Conservation (phyloP, 768 basidiomycete genomes). For the Suillus discolor region DNA sequence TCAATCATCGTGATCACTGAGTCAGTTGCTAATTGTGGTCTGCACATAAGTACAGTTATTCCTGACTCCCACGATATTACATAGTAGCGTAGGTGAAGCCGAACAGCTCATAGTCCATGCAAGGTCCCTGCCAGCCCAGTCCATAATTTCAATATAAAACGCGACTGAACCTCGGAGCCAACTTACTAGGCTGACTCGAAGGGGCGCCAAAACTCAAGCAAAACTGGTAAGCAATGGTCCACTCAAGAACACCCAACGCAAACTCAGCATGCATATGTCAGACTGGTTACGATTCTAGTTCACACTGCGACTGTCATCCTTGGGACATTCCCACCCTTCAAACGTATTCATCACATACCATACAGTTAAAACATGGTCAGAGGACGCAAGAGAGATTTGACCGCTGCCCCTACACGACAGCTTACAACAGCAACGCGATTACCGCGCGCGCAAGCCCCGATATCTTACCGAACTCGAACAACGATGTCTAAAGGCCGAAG, state of each 20-base stretch:
- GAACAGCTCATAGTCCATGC: too few relatives aligned
- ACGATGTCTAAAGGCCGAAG: slow-evolving; percentile 53
- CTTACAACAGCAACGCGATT: slow-evolving; percentile 66
- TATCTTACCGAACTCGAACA: slow-evolving; percentile 60
- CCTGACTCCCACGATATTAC: too few relatives aligned
- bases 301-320: too few relatives aligned
- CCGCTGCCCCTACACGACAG: slow-evolving; percentile 59
- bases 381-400: slow-evolving; percentile 66
- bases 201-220: too few relatives aligned
- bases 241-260: background rate
- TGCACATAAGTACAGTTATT: too few relatives aligned
- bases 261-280: background rate
- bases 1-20: slow-evolving; percentile 20
- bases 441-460: slow-evolving; percentile 60
- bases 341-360: background rate
- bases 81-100: too few relatives aligned
- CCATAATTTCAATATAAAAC: too few relatives aligned
- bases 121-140: too few relatives aligned
- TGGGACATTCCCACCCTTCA: too few relatives aligned
- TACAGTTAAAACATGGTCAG: slow-evolving; percentile 51
- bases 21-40: background rate
- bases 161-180: too few relatives aligned
- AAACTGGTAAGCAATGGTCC: background rate
- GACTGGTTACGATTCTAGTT: background rate
- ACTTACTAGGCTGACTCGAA: too few relatives aligned